Evolutionary conservation across 371 early-diverging fungal species (phyloP).

Genomic region (Rhizopus microsporus): DNA sequence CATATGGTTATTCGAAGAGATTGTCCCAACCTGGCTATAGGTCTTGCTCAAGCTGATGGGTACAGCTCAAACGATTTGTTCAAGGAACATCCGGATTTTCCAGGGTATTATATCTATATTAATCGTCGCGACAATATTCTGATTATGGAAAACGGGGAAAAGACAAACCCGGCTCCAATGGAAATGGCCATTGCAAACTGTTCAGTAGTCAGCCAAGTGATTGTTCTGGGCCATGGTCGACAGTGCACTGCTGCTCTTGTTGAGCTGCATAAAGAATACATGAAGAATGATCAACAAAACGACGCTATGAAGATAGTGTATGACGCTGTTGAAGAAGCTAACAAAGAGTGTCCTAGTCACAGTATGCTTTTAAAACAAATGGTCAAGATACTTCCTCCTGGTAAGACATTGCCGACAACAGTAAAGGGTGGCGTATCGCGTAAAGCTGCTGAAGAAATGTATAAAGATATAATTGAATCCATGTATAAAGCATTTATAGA

Average conservation of each 20-base stretch:
- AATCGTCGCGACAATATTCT: constrained; percentile 33
- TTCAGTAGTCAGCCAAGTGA: constrained; percentile 17
- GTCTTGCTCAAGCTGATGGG: constrained; percentile 18
- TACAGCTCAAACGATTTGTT: constrained; percentile 35
- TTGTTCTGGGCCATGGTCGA: constrained; percentile 25
- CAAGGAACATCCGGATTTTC: constrained; percentile 6
- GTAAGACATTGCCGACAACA: constrained; percentile 16
- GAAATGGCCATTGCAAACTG: constrained; percentile 19
- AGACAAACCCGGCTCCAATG: constrained; percentile 37
- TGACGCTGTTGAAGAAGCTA: constrained; percentile 28
- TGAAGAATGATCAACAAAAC: constrained; percentile 8
- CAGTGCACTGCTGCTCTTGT: constrained; percentile 26
- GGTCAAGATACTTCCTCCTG: constrained; percentile 30
- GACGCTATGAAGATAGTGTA: constrained; percentile 21
- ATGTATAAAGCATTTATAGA: constrained; percentile 21
- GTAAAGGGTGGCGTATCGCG: constrained; percentile 26
- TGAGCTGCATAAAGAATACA: constrained; percentile 14
- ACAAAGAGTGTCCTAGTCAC: constrained; percentile 30
- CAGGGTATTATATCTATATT: constrained; percentile 14
- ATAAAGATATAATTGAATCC: constrained; percentile 14
- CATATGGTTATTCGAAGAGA: neutral
- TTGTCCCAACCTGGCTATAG: constrained; percentile 11
- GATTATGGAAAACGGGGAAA: constrained; percentile 39
- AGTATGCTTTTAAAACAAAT: constrained; percentile 33
- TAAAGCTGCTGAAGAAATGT: constrained; percentile 10